phyloP scores from a whole-genome alignment of 441 rosid genomes.

The Adansonia grandidieri region DNA sequence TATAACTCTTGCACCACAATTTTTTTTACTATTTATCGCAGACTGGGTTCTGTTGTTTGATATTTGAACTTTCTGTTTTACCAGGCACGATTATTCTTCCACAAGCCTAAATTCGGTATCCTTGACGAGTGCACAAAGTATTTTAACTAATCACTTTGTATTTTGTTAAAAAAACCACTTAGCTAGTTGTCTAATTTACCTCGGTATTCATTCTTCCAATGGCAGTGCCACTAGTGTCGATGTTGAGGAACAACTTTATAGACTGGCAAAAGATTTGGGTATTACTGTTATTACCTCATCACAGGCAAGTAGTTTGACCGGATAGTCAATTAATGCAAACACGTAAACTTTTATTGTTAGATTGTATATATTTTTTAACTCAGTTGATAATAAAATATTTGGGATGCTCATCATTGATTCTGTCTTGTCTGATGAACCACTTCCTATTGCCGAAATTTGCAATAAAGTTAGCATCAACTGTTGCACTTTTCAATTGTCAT shows the following conservation, averaged over 20 bases:
- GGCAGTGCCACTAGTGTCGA: slow-evolving; percentile 96
- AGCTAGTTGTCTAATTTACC: neutral
- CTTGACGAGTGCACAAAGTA: slow-evolving; percentile 98
- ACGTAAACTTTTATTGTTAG: neutral
- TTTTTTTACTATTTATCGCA: neutral
- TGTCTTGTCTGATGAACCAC: neutral
- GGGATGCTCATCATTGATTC: neutral
- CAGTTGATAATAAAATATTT: neutral
- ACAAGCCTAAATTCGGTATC: slow-evolving; percentile 88
- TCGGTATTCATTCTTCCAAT: slow-evolving; percentile 2
- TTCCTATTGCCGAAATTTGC: neutral
- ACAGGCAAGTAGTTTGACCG: slow-evolving; percentile 57
- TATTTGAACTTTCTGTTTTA: neutral
- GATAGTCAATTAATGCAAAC: neutral
- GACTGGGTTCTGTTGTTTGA: slow-evolving; percentile 29
- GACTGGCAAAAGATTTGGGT: slow-evolving; percentile 82
- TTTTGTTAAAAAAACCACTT: neutral
- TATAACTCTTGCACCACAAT: slow-evolving; percentile 7
- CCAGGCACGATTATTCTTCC: slow-evolving; percentile 59
- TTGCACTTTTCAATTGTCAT: neutral
- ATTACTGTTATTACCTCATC: slow-evolving; percentile 96
- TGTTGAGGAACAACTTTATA: slow-evolving; percentile 97
- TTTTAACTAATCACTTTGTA: slow-evolving; percentile 2
- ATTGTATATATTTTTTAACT: no score
- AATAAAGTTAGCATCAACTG: neutral